These are phyloP conservation scores for Ajuga reptans DNA, from an alignment of 305 asterid genomes.

Conservation along the genomic window DNA sequence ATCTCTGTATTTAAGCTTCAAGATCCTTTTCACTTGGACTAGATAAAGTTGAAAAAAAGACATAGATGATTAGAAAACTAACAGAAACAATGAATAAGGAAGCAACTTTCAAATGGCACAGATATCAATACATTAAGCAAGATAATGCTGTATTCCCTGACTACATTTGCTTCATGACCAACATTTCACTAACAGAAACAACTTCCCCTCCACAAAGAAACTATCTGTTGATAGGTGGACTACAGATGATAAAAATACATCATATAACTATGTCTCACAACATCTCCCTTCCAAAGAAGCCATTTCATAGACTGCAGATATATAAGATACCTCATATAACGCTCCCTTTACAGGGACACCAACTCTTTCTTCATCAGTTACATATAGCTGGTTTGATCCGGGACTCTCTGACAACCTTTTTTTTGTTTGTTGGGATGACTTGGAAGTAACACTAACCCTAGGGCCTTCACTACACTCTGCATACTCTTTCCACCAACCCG, in stretches of 20 bases:
- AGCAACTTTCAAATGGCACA: background rate
- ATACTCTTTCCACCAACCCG: slow-evolving; percentile 92
- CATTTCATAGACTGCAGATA: slow-evolving; percentile 14
- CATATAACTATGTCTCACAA: slow-evolving; percentile 33
- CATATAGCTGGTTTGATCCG: slow-evolving; percentile 27
- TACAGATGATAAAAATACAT: slow-evolving; percentile 32
- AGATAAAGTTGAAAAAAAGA: background rate
- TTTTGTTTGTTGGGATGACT: slow-evolving; percentile 20
- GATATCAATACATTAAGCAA: background rate
- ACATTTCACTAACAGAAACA: background rate
- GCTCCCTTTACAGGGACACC: slow-evolving; percentile 99
- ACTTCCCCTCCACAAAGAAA: slow-evolving; percentile 1
- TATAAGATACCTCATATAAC: slow-evolving; percentile 65
- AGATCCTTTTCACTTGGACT: background rate
- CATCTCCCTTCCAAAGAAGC: background rate
- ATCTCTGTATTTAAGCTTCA: background rate
- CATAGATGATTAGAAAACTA: no score
- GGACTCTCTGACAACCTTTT: slow-evolving; percentile 29
- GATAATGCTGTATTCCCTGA: background rate
- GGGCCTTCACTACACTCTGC: slow-evolving; percentile 97
- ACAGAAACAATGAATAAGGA: background rate
- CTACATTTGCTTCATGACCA: background rate
- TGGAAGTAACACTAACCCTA: slow-evolving; percentile 32
- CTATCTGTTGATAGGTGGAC: slow-evolving; percentile 6
- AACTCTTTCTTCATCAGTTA: slow-evolving; percentile 83